Conservation (phyloP, 176 grass and related monocot species). For the Eleusine coracana region DNA sequence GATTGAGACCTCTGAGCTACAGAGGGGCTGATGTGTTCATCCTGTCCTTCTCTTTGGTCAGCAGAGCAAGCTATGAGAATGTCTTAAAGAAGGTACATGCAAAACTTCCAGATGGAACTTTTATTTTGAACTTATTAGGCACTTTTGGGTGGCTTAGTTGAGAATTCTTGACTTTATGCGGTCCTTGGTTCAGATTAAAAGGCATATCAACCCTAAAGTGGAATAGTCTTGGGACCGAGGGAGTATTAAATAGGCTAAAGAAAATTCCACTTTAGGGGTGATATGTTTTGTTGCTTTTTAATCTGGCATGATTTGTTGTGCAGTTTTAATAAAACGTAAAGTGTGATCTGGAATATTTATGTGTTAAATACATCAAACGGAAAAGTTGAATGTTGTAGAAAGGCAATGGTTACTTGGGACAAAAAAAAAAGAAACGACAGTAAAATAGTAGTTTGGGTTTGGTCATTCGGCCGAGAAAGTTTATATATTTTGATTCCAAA, state of each 20-base stretch:
- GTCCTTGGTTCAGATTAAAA: neutral
- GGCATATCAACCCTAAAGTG: too few species aligned
- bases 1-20: conserved; percentile 38
- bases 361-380: neutral
- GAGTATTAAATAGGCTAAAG: neutral
- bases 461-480: neutral
- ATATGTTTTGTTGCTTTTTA: neutral
- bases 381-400: neutral
- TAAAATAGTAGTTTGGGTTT: neutral
- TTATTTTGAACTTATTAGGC: neutral
- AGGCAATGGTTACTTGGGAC: neutral
- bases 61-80: conserved; percentile 41
- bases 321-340: neutral
- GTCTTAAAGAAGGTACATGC: conserved; percentile 36
- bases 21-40: conserved; percentile 41
- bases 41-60: conserved; percentile 38
- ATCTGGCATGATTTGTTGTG: neutral
- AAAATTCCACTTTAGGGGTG: neutral
- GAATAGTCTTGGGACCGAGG: too few species aligned
- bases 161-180: neutral
- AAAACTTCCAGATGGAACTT: neutral
- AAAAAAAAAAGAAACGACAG: neutral
- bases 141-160: too few species aligned
- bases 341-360: neutral
- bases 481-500: neutral